Conservation (phyloP, 371 early-diverging fungal species). For the Globomyces sp. region DNA sequence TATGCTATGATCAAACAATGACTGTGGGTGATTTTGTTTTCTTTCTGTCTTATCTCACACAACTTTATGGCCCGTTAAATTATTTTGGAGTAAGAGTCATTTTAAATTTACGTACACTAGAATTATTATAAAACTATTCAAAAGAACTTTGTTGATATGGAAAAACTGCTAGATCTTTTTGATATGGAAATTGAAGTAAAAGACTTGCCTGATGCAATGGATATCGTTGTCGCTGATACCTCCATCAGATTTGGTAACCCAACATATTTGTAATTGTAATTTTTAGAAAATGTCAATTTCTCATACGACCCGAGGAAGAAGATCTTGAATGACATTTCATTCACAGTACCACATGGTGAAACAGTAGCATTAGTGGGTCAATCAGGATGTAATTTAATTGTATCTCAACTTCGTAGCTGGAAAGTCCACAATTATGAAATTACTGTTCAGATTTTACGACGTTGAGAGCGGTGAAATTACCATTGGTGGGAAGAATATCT, state of each 20-base stretch:
- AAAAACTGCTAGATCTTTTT: slow-evolving; percentile 84
- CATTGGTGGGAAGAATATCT: slow-evolving; percentile 1
- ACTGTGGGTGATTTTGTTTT: slow-evolving; percentile 84
- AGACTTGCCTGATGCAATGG: slow-evolving; percentile 28
- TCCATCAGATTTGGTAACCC: no score
- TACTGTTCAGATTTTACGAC: slow-evolving; percentile 41
- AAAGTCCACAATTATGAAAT: slow-evolving; percentile 50
- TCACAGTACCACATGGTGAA: slow-evolving; percentile 37
- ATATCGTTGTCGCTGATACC: no score
- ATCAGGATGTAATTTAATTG: slow-evolving; percentile 33
- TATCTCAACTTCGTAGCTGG: slow-evolving; percentile 28
- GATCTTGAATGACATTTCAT: not conserved
- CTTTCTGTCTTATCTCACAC: slow-evolving; percentile 70
- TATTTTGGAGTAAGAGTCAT: slow-evolving; percentile 26
- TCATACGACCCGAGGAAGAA: slow-evolving; percentile 36
- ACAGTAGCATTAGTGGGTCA: slow-evolving; percentile 42
- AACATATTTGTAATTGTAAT: no score
- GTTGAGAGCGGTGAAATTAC: slow-evolving; percentile 51
- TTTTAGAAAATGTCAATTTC: slow-evolving; percentile 57
- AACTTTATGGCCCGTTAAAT: slow-evolving; percentile 62
- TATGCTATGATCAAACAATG: slow-evolving; percentile 61
- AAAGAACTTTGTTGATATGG: slow-evolving; percentile 94
- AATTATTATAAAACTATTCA: slow-evolving; percentile 92
- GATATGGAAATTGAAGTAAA: slow-evolving; percentile 48
- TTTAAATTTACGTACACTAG: slow-evolving; percentile 53